These are phyloP conservation scores for Lachnellula occidentalis DNA, from an alignment of 2,329 filamentous ascomycete genomes.

Conservation along the genomic window DNA sequence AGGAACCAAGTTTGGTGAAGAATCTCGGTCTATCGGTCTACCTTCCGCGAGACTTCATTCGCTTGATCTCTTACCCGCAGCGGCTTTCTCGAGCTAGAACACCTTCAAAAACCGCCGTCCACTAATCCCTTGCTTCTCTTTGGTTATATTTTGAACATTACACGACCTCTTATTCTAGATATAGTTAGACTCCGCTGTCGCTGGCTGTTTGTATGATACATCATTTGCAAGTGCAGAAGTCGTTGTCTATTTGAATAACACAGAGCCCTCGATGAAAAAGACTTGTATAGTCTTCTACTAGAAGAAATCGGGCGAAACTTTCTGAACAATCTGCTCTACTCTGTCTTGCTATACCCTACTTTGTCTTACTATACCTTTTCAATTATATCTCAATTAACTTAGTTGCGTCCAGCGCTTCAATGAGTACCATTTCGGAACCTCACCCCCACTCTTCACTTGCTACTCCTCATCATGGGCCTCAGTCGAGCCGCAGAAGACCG, in stretches of 20 bases:
- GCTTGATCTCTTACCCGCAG: conserved; percentile 2
- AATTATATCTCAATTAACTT: conserved; percentile 1
- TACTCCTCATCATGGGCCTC: conserved; percentile 14
- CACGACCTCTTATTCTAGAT: not conserved
- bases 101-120: not conserved
- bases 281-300: not conserved
- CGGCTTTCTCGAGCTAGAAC: not conserved
- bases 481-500: conserved; percentile 23
- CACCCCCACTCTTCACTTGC: not conserved
- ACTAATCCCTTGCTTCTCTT: not conserved
- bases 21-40: not conserved
- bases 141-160: not conserved
- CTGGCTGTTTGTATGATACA: not conserved
- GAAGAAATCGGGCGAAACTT: not conserved
- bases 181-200: conserved; percentile 4
- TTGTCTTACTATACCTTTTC: not conserved
- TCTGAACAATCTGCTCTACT: not conserved
- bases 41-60: not conserved
- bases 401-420: not conserved
- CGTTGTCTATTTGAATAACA: not conserved
- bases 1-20: not conserved
- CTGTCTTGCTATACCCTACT: not conserved
- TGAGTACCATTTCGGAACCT: not conserved
- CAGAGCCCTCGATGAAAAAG: not conserved
- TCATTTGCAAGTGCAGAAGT: not conserved